phyloP scores from a whole-genome alignment of 495 filamentous ascomycete genomes.

The Hypoxylon fragiforme region DNA sequence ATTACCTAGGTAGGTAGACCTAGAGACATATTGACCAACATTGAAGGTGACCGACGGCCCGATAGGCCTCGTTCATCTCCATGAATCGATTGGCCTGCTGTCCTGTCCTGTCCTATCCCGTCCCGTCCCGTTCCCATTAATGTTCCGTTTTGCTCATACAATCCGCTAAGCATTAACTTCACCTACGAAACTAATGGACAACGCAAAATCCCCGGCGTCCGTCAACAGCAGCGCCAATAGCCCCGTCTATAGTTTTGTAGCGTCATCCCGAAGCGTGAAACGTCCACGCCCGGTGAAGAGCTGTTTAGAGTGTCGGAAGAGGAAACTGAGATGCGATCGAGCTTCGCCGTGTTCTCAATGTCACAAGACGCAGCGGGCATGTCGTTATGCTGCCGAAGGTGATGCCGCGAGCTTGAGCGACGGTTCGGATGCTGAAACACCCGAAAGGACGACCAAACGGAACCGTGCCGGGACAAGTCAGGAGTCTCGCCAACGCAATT shows the following conservation, averaged over 20 bases:
- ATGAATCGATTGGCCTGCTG: constrained; percentile 18
- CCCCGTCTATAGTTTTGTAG: constrained; percentile 25
- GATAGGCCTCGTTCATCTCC: constrained; percentile 20
- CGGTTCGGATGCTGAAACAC: constrained; percentile 38
- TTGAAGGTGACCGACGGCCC: constrained; percentile 22
- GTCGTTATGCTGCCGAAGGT: constrained; percentile 42
- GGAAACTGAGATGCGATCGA: constrained; percentile 63
- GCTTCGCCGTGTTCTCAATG: constrained; percentile 60
- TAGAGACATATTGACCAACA: constrained; percentile 5
- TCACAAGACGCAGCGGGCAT: constrained; percentile 51
- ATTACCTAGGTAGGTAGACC: too few relatives aligned
- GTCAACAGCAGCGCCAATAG: constrained; percentile 23
- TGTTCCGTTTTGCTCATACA: too few relatives aligned
- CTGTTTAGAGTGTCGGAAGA: constrained; percentile 54
- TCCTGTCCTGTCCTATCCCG: background rate
- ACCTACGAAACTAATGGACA: constrained; percentile 17
- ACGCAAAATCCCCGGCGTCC: constrained; percentile 26
- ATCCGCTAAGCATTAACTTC: constrained; percentile 4
- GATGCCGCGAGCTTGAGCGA: constrained; percentile 39
- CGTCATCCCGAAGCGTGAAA: constrained; percentile 41
- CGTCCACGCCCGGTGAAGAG: constrained; percentile 50
- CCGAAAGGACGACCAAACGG: constrained; percentile 40
- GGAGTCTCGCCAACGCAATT: constrained; percentile 17
- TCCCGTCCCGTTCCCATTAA: too few relatives aligned
- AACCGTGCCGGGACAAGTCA: constrained; percentile 20